phyloP scores from a whole-genome alignment of 768 basidiomycete species.

The Fomitopsis serialis region DNA sequence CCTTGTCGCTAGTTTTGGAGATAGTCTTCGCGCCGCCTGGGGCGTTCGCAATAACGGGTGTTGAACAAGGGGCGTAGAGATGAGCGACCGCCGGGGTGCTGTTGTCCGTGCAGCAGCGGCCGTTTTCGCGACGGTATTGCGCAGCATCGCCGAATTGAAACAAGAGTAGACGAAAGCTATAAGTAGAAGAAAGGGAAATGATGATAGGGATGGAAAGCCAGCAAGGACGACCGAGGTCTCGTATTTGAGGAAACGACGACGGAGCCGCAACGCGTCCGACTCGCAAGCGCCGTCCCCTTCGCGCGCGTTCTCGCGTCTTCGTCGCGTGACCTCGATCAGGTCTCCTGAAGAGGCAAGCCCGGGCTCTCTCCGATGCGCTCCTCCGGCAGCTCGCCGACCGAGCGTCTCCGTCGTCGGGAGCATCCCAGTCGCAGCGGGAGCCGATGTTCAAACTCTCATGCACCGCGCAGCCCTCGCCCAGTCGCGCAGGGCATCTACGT shows the following conservation, averaged over 20 bases:
- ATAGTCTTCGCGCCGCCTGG: neutral
- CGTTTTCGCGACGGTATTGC: neutral
- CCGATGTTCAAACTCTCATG: neutral
- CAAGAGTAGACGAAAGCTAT: neutral
- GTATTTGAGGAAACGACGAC: no score
- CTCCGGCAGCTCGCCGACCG: neutral
- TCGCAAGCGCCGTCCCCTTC: no score
- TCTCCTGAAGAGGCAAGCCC: no score
- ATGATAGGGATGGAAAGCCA: neutral
- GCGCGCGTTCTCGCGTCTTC: no score
- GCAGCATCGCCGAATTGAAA: neutral
- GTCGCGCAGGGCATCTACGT: constrained; percentile 16
- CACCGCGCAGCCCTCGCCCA: constrained; percentile 1
- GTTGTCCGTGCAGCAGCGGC: neutral
- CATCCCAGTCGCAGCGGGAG: neutral
- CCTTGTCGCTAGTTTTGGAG: neutral
- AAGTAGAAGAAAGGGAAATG: neutral
- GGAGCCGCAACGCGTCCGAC: no score
- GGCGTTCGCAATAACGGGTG: neutral
- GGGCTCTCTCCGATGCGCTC: no score
- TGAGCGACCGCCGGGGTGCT: neutral
- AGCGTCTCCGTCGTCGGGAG: neutral
- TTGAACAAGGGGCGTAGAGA: neutral
- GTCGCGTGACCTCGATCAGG: no score
- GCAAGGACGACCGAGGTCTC: neutral